Base-by-base conservation (phyloP, 768 basidiomycete genomes). In the Mycena sanguinolenta region DNA sequence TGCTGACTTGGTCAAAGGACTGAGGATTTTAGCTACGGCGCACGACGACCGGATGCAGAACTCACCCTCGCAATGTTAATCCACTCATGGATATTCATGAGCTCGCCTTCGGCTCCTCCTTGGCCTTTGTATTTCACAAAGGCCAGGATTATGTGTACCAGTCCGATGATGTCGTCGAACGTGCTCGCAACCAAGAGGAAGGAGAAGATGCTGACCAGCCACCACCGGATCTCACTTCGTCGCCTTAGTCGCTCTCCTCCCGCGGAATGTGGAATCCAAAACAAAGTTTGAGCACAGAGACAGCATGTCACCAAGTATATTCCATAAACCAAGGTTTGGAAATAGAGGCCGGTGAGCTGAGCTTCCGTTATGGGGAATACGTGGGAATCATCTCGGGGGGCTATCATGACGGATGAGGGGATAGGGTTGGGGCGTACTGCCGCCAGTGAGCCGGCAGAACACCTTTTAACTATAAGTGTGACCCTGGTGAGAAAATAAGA, bases 11-110 rank as follows among this genome's bases (percentile, higher is more conserved):
- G 19, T 21, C 17, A 46, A 46, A 46, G 19, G 21, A 2, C 44
- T 46, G 19, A 5, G 44, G n/a, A 46, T n/a, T 8, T 46, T n/a
- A 46, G 21, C 44, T 46, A 46, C 21, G 8, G 3, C 19, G 44
- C 21, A 19, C 2, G 44, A 46, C 21, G 44, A 5, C n/a, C 7
- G 10, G 4, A 46, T 7, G 50, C 28, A 27, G 50, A 27, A 32
- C 52, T 53, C 28, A 53, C 52, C 28, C 52, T 30, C 49, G 23
- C 49, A 50, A 50, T 50, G 12, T 50, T 50, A 50, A 50, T 50
- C 49, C 49, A 50, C 9, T 50, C 49, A 50, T 27, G 49, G 49
- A 50, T 50, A 27, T 50, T 50, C 25, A 25, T 50, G 49, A 50
- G 49, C 49, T 50, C 49, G 13, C 12, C 49, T 13, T 23, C 13